Evolutionary conservation across 1,284 basidiomycete genomes (phyloP).

Genomic region (Cryptococcus maquisensis): DNA sequence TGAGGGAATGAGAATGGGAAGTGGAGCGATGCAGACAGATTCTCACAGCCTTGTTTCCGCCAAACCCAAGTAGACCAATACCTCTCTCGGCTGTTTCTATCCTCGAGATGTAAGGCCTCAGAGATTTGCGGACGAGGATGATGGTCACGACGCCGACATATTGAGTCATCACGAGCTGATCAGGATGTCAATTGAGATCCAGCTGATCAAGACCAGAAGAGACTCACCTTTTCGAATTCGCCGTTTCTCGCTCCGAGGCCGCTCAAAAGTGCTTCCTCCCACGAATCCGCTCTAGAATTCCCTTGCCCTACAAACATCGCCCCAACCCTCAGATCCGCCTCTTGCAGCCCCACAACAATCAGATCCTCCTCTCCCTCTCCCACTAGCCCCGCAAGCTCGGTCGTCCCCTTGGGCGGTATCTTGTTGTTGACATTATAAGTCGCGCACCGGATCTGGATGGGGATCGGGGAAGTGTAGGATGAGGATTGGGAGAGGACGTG

Average conservation of each 20-base stretch:
- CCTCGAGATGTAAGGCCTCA: conserved; percentile 22
- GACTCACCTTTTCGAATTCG: conserved; percentile 31
- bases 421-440: conserved; percentile 47
- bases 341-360: conserved; percentile 42
- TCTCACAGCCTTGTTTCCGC: conserved; percentile 44
- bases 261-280: conserved; percentile 53
- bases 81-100: conserved; percentile 34
- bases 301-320: conserved; percentile 40
- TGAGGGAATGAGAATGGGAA: conserved; percentile 1
- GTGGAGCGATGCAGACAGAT: background rate
- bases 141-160: conserved; percentile 53
- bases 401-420: conserved; percentile 35
- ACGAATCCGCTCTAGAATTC: conserved; percentile 52
- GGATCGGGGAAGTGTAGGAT: conserved; percentile 26
- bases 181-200: conserved; percentile 1
- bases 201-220: background rate
- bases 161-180: conserved; percentile 30
- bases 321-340: conserved; percentile 39
- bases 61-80: conserved; percentile 42
- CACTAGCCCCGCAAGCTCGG: conserved; percentile 21
- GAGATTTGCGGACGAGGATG: conserved; percentile 52
- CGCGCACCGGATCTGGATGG: conserved; percentile 30
- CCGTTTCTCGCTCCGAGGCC: conserved; percentile 52
- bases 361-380: conserved; percentile 39
- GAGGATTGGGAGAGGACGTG: conserved; percentile 27